phyloP scores from a whole-genome alignment of 1,139 yeast species.

The Nakaseomyces glabratus region DNA sequence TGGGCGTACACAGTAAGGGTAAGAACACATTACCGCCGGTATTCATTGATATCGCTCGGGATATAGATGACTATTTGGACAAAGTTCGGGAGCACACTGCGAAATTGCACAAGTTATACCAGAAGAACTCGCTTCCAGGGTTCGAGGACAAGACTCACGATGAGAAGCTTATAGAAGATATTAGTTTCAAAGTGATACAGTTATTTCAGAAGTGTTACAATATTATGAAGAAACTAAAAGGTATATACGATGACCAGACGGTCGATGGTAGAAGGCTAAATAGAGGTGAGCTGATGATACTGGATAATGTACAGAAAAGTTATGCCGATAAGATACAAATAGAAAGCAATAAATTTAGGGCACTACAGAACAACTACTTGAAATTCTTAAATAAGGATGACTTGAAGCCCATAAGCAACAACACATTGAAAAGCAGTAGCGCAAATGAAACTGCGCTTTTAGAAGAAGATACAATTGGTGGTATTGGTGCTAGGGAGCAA shows the following conservation, averaged over 20 bases:
- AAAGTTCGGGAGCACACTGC: slow-evolving; percentile 44
- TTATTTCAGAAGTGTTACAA: slow-evolving; percentile 70
- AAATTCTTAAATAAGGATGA: slow-evolving; percentile 66
- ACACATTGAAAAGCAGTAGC: slow-evolving; percentile 10
- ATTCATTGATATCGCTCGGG: slow-evolving; percentile 63
- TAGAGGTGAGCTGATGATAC: slow-evolving; percentile 50
- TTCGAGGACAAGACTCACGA: slow-evolving; percentile 65
- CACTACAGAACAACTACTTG: slow-evolving; percentile 80
- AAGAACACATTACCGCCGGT: slow-evolving; percentile 61
- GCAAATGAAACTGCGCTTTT: slow-evolving; percentile 3
- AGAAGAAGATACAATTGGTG: slow-evolving; percentile 25
- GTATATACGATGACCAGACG: slow-evolving; percentile 34
- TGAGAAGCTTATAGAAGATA: slow-evolving; percentile 66
- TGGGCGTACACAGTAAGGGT: slow-evolving; percentile 32
- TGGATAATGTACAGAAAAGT: slow-evolving; percentile 72
- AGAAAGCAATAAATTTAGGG: slow-evolving; percentile 66
- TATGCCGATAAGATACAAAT: slow-evolving; percentile 82
- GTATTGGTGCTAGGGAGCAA: slow-evolving; percentile 9
- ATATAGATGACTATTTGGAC: slow-evolving; percentile 53
- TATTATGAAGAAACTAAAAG: slow-evolving; percentile 58
- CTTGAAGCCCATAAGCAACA: slow-evolving; percentile 32
- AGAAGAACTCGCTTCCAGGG: slow-evolving; percentile 77
- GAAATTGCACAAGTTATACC: slow-evolving; percentile 55
- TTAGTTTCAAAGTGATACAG: slow-evolving; percentile 66
- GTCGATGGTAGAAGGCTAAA: slow-evolving; percentile 28